Conservation (phyloP, 495 filamentous ascomycete genomes). For the Penicillium argentinense region DNA sequence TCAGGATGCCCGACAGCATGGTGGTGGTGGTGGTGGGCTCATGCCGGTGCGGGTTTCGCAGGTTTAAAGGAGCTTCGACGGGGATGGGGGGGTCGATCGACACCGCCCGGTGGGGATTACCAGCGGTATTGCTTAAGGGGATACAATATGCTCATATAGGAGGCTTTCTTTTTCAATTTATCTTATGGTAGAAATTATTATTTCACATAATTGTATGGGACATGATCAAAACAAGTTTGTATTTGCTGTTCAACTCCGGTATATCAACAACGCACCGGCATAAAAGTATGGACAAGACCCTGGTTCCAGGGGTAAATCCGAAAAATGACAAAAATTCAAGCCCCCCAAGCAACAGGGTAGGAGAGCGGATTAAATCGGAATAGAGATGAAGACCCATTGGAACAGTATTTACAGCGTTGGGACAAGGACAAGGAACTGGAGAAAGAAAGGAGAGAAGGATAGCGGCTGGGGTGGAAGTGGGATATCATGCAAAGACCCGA, state of each 20-base stretch:
- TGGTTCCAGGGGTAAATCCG: neutral
- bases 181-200: too few species aligned
- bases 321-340: neutral
- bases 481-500: slow-evolving; percentile 31
- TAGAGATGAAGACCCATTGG: neutral
- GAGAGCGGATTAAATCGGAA: neutral
- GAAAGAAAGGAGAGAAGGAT: slow-evolving; percentile 6
- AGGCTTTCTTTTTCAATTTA: neutral
- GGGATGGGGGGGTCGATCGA: slow-evolving; percentile 31
- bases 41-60: slow-evolving; percentile 8
- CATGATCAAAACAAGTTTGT: too few species aligned
- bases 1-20: slow-evolving; percentile 94
- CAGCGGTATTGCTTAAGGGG: too few species aligned
- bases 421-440: slow-evolving; percentile 2
- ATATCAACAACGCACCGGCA: neutral
- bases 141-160: neutral
- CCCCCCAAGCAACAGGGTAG: neutral
- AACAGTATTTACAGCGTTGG: too few species aligned
- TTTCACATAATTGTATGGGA: too few species aligned
- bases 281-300: neutral
- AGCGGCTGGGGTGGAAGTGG: slow-evolving; percentile 22
- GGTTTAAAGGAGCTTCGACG: slow-evolving; percentile 19
- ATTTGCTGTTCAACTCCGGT: neutral
- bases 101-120: slow-evolving; percentile 23
- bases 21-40: slow-evolving; percentile 30